Evolutionary conservation across 768 basidiomycete species (phyloP).

Genomic region (Dacryopinax primogenitus): DNA sequence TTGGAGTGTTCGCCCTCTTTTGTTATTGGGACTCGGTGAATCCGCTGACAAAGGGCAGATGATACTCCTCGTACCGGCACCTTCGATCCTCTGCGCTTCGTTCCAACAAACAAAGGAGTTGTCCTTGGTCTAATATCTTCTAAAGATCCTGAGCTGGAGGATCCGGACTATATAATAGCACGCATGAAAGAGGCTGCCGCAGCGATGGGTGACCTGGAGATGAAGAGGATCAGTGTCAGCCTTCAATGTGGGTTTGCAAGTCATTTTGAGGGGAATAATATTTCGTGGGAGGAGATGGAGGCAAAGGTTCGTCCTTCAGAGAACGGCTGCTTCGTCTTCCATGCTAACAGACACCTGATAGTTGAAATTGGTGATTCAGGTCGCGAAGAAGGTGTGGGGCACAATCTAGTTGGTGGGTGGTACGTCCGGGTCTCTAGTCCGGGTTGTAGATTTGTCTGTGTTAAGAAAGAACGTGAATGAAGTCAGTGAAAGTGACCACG

Average conservation of each 20-base stretch:
- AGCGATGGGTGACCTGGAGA: not conserved
- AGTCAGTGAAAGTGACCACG: too few relatives aligned
- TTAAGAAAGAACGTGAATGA: too few relatives aligned
- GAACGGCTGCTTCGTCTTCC: not conserved
- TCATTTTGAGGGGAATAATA: not conserved
- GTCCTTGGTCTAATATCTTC: not conserved
- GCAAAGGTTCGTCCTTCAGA: not conserved
- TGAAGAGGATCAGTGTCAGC: not conserved
- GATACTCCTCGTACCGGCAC: slow-evolving; percentile 15
- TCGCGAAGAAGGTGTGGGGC: slow-evolving; percentile 5
- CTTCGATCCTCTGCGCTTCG: slow-evolving; percentile 15
- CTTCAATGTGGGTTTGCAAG: slow-evolving; percentile 8
- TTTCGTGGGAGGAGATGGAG: not conserved
- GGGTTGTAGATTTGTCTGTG: too few relatives aligned
- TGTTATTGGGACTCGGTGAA: too few relatives aligned
- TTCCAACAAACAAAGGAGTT: not conserved
- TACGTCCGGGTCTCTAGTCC: too few relatives aligned
- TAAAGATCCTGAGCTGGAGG: not conserved
- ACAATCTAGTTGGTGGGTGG: too few relatives aligned
- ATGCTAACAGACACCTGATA: slow-evolving; percentile 8
- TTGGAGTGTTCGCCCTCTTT: too few relatives aligned
- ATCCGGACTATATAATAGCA: not conserved
- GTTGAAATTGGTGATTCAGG: not conserved
- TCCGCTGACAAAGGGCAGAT: too few relatives aligned
- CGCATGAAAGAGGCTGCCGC: not conserved